Conservation (phyloP, 768 basidiomycete species). For the Cystobasidium tubakii region DNA sequence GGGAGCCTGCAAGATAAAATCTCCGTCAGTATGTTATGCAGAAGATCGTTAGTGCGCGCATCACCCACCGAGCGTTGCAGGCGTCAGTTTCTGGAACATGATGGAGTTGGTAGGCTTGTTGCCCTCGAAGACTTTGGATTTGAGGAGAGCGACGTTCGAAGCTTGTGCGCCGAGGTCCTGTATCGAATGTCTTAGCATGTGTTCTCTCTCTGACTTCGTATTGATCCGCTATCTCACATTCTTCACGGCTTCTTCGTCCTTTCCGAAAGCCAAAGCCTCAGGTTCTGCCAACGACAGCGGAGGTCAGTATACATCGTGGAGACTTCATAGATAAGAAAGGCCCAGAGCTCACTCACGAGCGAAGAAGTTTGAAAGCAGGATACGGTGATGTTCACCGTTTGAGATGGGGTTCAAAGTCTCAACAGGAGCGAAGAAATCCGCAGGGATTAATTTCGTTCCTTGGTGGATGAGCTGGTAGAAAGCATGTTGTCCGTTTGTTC, state of each 20-base stretch:
- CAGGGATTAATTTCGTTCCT: constrained; percentile 83
- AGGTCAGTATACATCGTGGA: no score
- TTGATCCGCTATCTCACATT: constrained; percentile 54
- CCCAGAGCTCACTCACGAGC: constrained; percentile 54
- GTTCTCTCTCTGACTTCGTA: background rate
- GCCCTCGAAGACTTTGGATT: constrained; percentile 96
- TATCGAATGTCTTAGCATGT: constrained; percentile 47
- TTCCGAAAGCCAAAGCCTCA: constrained; percentile 87
- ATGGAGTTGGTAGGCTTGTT: constrained; percentile 96
- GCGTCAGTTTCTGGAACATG: constrained; percentile 86
- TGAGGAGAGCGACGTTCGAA: constrained; percentile 73
- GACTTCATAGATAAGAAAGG: no score
- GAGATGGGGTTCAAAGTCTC: constrained; percentile 83
- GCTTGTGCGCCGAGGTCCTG: constrained; percentile 54
- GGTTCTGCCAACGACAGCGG: constrained; percentile 24
- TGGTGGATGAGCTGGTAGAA: constrained; percentile 86
- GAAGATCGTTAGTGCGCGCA: background rate
- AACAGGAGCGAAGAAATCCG: constrained; percentile 85
- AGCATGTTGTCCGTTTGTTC: constrained; percentile 98
- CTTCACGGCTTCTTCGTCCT: constrained; percentile 80
- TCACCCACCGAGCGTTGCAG: constrained; percentile 67
- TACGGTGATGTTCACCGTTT: constrained; percentile 87
- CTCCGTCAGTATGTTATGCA: background rate
- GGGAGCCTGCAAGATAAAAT: constrained; percentile 55
- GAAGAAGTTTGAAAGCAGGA: constrained; percentile 94